Percentiles rank a stretch among this genome's conserved stretches.
Conservation (phyloP, 805 yeast genomes). For the Saccharomycodes ludwigii region DNA sequence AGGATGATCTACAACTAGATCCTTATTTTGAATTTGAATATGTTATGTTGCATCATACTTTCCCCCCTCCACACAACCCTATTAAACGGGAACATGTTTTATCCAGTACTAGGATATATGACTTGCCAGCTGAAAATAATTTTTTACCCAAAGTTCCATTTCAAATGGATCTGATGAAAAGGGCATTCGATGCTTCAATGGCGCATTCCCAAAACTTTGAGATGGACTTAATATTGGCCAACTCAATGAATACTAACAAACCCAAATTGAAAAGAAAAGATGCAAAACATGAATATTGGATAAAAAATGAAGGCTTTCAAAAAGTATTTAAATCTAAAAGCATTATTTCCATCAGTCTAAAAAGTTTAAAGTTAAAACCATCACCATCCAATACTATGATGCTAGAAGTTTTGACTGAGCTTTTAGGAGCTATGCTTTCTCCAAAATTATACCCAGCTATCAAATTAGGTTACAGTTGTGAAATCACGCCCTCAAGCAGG, state of each 20-base stretch:
- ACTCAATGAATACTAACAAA: constrained; percentile 11
- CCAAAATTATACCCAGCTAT: constrained; percentile 40
- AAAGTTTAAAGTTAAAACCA: constrained; percentile 19
- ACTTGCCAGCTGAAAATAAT: constrained; percentile 17
- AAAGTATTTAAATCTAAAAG: constrained; percentile 20
- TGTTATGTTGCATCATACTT: constrained; percentile 9
- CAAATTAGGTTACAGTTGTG: constrained; percentile 45
- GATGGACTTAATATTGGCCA: constrained; percentile 23
- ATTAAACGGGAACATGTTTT: too few relatives aligned
- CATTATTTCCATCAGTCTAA: constrained; percentile 35
- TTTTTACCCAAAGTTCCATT: constrained; percentile 26
- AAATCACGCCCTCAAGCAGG: constrained; percentile 38
- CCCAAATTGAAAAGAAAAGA: constrained; percentile 30
- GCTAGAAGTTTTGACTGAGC: constrained; percentile 41
- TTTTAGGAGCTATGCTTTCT: constrained; percentile 30
- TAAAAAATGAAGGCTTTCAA: constrained; percentile 25
- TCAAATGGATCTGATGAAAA: constrained; percentile 17
- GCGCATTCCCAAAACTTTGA: constrained; percentile 19
- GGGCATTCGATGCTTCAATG: constrained; percentile 15
- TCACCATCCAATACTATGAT: constrained; percentile 30
- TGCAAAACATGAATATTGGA: constrained; percentile 39
- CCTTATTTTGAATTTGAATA: constrained; percentile 34
- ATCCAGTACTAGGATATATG: too few relatives aligned
- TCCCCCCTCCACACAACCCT: constrained; percentile 3
- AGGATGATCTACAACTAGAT: constrained; percentile 19